Conservation (phyloP, 2,329 filamentous ascomycete genomes). For the Fusarium sp. region DNA sequence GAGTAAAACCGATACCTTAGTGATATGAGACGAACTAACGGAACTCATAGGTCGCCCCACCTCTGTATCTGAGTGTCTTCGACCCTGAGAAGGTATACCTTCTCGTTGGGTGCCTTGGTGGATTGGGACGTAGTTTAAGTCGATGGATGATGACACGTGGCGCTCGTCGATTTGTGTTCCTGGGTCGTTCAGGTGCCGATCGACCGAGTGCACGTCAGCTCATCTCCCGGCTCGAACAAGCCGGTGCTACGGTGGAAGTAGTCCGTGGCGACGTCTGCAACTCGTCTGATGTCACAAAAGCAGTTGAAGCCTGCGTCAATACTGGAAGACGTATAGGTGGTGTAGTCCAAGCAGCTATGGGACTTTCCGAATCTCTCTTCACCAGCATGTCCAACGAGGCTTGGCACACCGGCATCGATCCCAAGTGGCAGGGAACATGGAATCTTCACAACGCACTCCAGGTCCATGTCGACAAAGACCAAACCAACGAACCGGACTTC, state of each 20-base stretch:
- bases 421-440: background rate
- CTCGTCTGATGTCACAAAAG: background rate
- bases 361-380: background rate
- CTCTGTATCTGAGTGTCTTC: background rate
- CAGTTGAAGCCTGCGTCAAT: background rate
- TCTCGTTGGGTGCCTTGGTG: background rate
- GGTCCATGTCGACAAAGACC: background rate
- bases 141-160: background rate
- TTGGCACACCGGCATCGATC: background rate
- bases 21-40: background rate
- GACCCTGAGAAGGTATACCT: background rate
- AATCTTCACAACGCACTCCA: background rate
- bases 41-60: background rate
- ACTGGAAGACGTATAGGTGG: background rate
- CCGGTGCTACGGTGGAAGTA: background rate
- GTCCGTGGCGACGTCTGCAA: background rate
- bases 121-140: background rate
- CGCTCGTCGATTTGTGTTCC: background rate
- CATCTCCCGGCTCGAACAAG: background rate
- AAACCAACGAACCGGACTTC: background rate
- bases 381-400: background rate
- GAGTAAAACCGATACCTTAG: accelerated
- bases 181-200: background rate
- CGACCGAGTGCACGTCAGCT: background rate
- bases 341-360: background rate